These are phyloP conservation scores for Ogataea pignaliae DNA, from an alignment of 805 yeast genomes.

Conservation along the genomic window DNA sequence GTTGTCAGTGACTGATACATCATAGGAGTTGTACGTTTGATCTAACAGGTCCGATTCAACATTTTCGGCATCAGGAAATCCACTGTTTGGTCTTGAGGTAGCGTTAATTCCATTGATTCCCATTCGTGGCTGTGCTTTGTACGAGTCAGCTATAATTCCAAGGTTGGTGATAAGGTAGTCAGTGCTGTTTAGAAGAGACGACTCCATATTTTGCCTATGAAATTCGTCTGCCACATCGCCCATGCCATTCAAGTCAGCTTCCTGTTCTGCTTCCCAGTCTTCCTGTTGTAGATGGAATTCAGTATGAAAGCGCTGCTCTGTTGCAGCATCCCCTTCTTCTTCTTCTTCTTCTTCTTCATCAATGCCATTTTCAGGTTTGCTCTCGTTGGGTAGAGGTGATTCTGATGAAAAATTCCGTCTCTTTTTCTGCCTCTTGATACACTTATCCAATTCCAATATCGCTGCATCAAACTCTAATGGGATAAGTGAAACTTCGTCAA, in stretches of 20 bases:
- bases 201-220: too few relatives aligned
- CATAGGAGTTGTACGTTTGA: too few relatives aligned
- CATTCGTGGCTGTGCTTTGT: conserved; percentile 16
- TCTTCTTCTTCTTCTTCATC: conserved; percentile 1
- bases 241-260: too few relatives aligned
- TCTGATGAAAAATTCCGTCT: neutral
- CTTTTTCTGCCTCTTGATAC: neutral
- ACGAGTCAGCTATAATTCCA: conserved; percentile 19
- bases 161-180: conserved; percentile 14
- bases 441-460: neutral
- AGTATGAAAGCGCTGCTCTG: too few relatives aligned
- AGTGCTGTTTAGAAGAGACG: neutral
- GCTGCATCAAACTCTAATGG: conserved; percentile 13
- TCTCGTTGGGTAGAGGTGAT: neutral
- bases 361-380: neutral
- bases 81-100: neutral
- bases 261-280: too few relatives aligned
- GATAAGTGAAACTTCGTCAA: conserved; percentile 15
- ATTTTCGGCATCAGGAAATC: neutral
- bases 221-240: too few relatives aligned
- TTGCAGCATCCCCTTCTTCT: conserved; percentile 1
- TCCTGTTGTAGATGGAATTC: too few relatives aligned
- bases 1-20: too few relatives aligned
- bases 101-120: conserved; percentile 14
- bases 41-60: neutral